Conservation (phyloP, 345 rosid genomes). For the Bruguiera parviflora region DNA sequence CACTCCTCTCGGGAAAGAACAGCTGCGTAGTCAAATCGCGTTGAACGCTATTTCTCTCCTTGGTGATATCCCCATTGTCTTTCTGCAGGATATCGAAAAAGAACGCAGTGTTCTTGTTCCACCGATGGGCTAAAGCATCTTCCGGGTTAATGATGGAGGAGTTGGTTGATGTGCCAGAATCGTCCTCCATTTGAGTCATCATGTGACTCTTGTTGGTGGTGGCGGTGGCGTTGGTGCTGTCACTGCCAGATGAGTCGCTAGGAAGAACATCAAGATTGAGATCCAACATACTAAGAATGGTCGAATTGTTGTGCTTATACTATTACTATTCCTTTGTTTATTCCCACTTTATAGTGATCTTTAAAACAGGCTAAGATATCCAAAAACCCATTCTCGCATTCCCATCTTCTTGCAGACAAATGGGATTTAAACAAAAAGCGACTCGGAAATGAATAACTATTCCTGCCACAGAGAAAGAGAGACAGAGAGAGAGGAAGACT, state of each 20-base stretch:
- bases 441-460: not conserved
- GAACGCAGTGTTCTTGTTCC: slow-evolving; percentile 37
- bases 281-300: slow-evolving; percentile 44
- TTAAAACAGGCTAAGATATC: not conserved
- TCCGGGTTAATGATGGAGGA: slow-evolving; percentile 45
- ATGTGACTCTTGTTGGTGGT: not conserved
- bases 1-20: slow-evolving; percentile 45
- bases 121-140: slow-evolving; percentile 25
- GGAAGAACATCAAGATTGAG: slow-evolving; percentile 55
- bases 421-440: not conserved
- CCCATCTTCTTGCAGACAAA: not conserved
- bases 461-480: not conserved
- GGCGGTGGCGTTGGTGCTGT: slow-evolving; percentile 4
- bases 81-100: slow-evolving; percentile 44
- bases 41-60: slow-evolving; percentile 12
- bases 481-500: not conserved
- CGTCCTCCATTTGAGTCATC: slow-evolving; percentile 30
- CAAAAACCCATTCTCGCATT: slow-evolving; percentile 1
- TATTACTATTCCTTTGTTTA: not conserved
- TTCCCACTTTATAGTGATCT: not conserved
- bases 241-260: slow-evolving; percentile 26
- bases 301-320: not conserved
- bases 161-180: slow-evolving; percentile 44
- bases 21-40: slow-evolving; percentile 31
- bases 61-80: slow-evolving; percentile 5